Evolutionary conservation across 306 rosid genomes (phyloP), one percentile per base, ranked within the genome.

Genomic region (cucumber (Cucumis sativus)): DNA sequence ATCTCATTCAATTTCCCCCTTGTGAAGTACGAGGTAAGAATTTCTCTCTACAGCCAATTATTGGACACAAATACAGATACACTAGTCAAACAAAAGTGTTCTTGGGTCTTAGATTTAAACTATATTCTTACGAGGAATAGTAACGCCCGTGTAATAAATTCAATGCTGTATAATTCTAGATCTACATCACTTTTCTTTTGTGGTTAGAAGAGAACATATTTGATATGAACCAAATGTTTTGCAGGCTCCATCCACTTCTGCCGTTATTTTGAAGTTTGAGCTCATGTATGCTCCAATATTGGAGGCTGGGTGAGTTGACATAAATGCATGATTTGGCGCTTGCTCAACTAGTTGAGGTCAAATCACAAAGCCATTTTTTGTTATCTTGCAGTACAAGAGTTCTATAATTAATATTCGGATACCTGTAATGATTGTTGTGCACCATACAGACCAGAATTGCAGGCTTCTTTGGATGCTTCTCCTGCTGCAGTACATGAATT

Each of bases 191-290:
- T 21, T 60, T 67, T 21, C 33, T 71, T 45, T 55, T 33, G 75
- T 40, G 72, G 67, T 78, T 67, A 47, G 54, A 47, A 12, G 54
- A 69, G 52, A 63, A 61, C 49, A 30, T 68, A 75, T 54, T 77
- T 79, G 51, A 81, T 73, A 71, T 79, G 80, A 54, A 60, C 33
- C 79, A 65, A 78, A 77, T 59, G 4, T 43, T 69, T 82, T 87
- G 60, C 88, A 95, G 97, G 97, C 89, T 70, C 85, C 87, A 56
- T 67, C 91, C 43, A 83, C 84, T 66, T 83, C 90, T 79, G 89
- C 96, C 18, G 89, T 88, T 81, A 83, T 95, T 87, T 80, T 95
- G 87, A 95, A 92, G 87, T 92, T 95, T 85, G 99, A 95, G 89
- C 97, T 95, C 77, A 75, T 90, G 86, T 90, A 88, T 88, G 92